Evolutionary conservation across 1,284 basidiomycete species (phyloP), one percentile per base, ranked within the genome.

Genomic region (Puccinia horiana): DNA sequence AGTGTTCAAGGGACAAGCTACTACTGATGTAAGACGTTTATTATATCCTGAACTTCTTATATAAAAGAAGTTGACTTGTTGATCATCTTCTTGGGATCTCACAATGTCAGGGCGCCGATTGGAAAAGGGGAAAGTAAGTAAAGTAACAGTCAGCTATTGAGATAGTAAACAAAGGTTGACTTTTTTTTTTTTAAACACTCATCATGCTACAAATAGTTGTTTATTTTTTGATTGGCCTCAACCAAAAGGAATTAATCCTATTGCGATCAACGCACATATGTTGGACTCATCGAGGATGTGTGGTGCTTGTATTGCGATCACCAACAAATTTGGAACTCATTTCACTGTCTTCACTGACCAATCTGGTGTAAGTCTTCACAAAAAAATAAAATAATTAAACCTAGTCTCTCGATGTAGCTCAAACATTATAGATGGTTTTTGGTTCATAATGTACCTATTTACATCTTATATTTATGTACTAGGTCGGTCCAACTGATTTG

Each of bases 191-290:
- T n/a, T n/a, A 52, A 14, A 52, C 16, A 52, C 3, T 4, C 16
- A 52, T 52, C 49, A 18, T 37, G 26, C n/a, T 37, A 9, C 4
- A 65, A 65, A 37, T n/a, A 79, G 77, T 26, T 79, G 77, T 44
- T 44, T 26, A 29, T 79, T 79, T 26, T 20, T 32, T 5, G 18
- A 44, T 0, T 81, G 79, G 79, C 69, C 47, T 8, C 79, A 58
- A 58, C 79, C 79, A 26, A 40, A 54, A 35, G 56, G 58, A 1
- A 37, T 65, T 26, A 29, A 37, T 32, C 32, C 54, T 6, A 70
- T 81, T 35, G 79, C 79, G 11, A 81, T 81, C 12, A 29, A 37
- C 54, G 20, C 16, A 16, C 42, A 74, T n/a, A 37, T 81, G 20
- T 81, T 69, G 79, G 67, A 73, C 32, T 47, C 35, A 37, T 20